Evolutionary conservation across 192 early-diverging fungal genomes (phyloP), one percentile per base, ranked within the genome.

Genomic region (Coemansia nantahalensis): DNA sequence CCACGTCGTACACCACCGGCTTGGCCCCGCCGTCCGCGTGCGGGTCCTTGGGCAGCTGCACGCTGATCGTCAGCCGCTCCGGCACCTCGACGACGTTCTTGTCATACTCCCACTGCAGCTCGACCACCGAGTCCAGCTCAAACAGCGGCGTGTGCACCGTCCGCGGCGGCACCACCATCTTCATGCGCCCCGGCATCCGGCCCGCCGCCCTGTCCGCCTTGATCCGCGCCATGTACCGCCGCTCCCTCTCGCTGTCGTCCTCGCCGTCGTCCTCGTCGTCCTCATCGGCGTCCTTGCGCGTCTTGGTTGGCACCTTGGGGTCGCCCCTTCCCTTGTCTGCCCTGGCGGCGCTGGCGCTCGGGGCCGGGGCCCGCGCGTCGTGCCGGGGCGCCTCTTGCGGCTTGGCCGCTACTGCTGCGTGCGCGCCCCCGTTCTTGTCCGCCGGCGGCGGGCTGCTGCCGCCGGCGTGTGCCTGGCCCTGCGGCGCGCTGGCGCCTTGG

Each of bases 51-150:
- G 74, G 74, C 45, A 77, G 22, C 42, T 77, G 67, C 19, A 77
- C 74, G 40, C 62, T 65, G 58, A 77, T 65, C 74, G 70, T 77
- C 35, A 77, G 74, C 38, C 66, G 65, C 34, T 70, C 67, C 4
- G 74, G 74, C 1, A 77, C 68, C 17, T 70, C 68, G 30, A 70
- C 56, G 7, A 77, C 67, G 28, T 77, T 77, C 51, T 69, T 66
- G 45, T 77, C 74, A 46, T 70, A 77, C 51, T 77, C 74, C 74
- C 74, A 77, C 32, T 58, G 44, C 51, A 77, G 51, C 51, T 68
- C 68, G 19, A 77, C 40, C 39, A 77, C 68, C 6, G 74, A 69
- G 48, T 77, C 74, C 39, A 77, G 60, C 49, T 77, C 74, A 30
- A 77, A 77, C 33, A 70, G 51, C 26, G 74, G 74, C 30, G 74